These are phyloP conservation scores for Penicillium sp. DNA, from an alignment of 2,329 filamentous ascomycete species.

Conservation along the genomic window DNA sequence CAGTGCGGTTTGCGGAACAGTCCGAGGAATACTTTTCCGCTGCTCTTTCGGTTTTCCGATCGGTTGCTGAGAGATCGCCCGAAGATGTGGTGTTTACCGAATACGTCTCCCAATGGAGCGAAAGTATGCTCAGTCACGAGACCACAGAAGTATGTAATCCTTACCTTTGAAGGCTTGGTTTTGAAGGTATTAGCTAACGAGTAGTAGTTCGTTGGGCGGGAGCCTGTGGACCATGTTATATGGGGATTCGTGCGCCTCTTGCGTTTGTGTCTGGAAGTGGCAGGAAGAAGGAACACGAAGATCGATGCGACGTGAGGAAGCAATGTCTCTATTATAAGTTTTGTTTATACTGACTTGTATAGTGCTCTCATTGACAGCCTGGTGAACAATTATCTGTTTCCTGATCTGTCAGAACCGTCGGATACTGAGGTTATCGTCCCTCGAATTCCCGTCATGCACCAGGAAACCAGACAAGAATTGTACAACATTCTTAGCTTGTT, in stretches of 20 bases:
- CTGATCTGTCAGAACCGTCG: conserved; percentile 42
- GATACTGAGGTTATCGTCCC: conserved; percentile 26
- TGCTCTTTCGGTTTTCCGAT: conserved; percentile 39
- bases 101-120: conserved; percentile 43
- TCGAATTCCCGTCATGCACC: conserved; percentile 50
- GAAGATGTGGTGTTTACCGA: conserved; percentile 33
- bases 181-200: conserved; percentile 18
- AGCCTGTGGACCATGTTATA: conserved; percentile 41
- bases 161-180: no score
- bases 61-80: conserved; percentile 37
- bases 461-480: conserved; percentile 55
- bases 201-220: conserved; percentile 43
- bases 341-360: background rate
- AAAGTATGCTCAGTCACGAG: conserved; percentile 39
- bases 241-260: conserved; percentile 42
- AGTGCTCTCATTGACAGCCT: conserved; percentile 49
- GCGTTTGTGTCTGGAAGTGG: conserved; percentile 39
- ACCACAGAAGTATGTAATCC: conserved; percentile 37
- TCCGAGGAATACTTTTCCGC: conserved; percentile 47
- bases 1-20: conserved; percentile 32
- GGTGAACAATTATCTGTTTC: conserved; percentile 65
- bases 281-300: conserved; percentile 28
- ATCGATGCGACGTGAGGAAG: conserved; percentile 32
- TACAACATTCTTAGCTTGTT: conserved; percentile 59
- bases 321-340: conserved; percentile 8